Evolutionary conservation across 2,329 filamentous ascomycete genomes (phyloP).

Genomic region (Xylariaceae sp.): DNA sequence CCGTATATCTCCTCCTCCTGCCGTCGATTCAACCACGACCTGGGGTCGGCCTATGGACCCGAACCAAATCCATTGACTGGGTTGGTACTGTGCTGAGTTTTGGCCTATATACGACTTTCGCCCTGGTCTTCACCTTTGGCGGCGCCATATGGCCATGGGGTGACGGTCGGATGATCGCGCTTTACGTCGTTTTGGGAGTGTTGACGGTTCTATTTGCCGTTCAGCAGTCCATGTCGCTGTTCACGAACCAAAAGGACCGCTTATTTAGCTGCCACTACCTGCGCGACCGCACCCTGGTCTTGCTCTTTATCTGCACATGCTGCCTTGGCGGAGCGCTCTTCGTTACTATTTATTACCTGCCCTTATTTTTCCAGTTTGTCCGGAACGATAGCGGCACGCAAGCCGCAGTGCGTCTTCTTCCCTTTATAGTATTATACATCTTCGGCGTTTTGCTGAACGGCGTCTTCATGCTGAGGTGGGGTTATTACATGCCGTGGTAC

Average conservation of each 20-base stretch:
- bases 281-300: constrained; percentile 32
- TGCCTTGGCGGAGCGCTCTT: constrained; percentile 28
- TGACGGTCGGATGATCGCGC: constrained; percentile 41
- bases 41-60: constrained; percentile 30
- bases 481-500: constrained; percentile 37
- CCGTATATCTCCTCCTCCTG: constrained; percentile 34
- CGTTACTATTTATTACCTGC: constrained; percentile 43
- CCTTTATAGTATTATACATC: constrained; percentile 37
- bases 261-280: constrained; percentile 46
- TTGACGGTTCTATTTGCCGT: constrained; percentile 39
- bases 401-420: constrained; percentile 40
- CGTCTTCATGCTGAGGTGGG: constrained; percentile 29
- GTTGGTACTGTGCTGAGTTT: constrained; percentile 42
- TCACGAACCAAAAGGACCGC: constrained; percentile 38
- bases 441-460: constrained; percentile 32
- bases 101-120: constrained; percentile 36
- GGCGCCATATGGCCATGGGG: constrained; percentile 47
- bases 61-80: constrained; percentile 38
- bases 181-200: constrained; percentile 42
- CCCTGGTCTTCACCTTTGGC: constrained; percentile 47
- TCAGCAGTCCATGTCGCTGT: constrained; percentile 41
- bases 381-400: constrained; percentile 38
- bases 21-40: constrained; percentile 26
- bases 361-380: constrained; percentile 49
- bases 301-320: constrained; percentile 37